Percentiles rank a stretch among this genome's conserved stretches.
Conservation (phyloP, 257 asterid species). For the Coffea canephora region DNA sequence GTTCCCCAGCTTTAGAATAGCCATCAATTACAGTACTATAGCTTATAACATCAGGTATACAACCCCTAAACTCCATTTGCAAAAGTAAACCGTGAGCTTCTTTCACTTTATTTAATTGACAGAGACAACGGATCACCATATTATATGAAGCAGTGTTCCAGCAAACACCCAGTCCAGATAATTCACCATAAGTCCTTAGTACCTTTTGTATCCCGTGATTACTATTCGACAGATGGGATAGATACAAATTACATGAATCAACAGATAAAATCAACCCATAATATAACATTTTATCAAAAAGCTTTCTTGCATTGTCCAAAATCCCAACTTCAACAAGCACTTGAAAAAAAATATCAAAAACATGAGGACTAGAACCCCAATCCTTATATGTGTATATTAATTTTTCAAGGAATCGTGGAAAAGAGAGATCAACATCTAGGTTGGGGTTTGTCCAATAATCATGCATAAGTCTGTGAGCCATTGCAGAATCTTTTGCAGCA, state of each 20-base stretch:
- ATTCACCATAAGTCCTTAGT: constrained; percentile 55
- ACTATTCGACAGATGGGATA: constrained; percentile 53
- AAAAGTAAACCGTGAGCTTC: constrained; percentile 79
- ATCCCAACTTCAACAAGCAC: constrained; percentile 58
- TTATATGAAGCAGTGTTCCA: constrained; percentile 81
- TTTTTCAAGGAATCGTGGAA: constrained; percentile 63
- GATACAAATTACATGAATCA: constrained; percentile 74
- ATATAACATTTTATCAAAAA: constrained; percentile 64
- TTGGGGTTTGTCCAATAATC: constrained; percentile 51
- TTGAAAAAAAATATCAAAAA: constrained; percentile 77
- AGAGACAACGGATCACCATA: constrained; percentile 69
- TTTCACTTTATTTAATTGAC: constrained; percentile 50
- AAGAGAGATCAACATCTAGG: constrained; percentile 33
- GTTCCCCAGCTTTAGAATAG: constrained; percentile 60
- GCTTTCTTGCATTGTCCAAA: constrained; percentile 60
- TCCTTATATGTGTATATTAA: constrained; percentile 76
- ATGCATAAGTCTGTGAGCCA: constrained; percentile 43
- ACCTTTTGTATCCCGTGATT: constrained; percentile 43
- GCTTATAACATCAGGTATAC: constrained; percentile 76
- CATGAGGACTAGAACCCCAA: constrained; percentile 82
- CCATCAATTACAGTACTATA: constrained; percentile 81
- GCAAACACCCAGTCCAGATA: constrained; percentile 61
- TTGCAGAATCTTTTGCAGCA: constrained; percentile 52
- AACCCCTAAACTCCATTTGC: constrained; percentile 71
- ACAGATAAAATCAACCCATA: constrained; percentile 70